Evolutionary conservation across 371 early-diverging fungal genomes (phyloP).

Genomic region (Rhizopus microsporus): DNA sequence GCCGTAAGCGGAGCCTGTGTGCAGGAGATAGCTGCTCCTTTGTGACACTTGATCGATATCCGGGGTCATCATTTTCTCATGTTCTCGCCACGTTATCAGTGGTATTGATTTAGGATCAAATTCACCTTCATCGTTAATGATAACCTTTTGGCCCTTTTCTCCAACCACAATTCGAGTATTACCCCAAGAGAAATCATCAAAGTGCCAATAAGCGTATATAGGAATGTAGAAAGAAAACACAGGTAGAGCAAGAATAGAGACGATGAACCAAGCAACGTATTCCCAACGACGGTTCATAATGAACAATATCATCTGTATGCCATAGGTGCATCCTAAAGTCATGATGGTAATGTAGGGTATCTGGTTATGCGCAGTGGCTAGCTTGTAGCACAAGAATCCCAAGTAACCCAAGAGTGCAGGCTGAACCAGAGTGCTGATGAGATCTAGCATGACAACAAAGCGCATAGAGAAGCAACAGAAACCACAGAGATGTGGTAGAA

Average conservation of each 20-base stretch:
- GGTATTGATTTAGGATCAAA: conserved; percentile 47
- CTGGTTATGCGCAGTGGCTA: conserved; percentile 28
- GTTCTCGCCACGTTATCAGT: conserved; percentile 82
- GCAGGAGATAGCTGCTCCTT: too few species aligned
- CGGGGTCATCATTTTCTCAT: conserved; percentile 46
- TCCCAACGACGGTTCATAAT: conserved; percentile 79
- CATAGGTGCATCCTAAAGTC: conserved; percentile 71
- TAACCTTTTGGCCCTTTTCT: conserved; percentile 68
- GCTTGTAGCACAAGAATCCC: conserved; percentile 62
- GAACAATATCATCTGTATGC: conserved; percentile 78
- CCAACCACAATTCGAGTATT: conserved; percentile 85
- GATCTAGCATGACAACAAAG: conserved; percentile 89
- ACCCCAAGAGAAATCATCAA: conserved; percentile 96
- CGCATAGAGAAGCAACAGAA: conserved; percentile 97
- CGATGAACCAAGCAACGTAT: conserved; percentile 93
- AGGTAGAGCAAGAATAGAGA: conserved; percentile 80
- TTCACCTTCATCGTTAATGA: conserved; percentile 40
- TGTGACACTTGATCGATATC: conserved; percentile 5
- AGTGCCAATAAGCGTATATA: conserved; percentile 89
- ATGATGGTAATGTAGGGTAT: conserved; percentile 55
- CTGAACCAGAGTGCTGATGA: conserved; percentile 85
- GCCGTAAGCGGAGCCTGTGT: too few species aligned
- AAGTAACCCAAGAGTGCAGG: conserved; percentile 87
- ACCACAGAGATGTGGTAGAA: conserved; percentile 86
- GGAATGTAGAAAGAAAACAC: conserved; percentile 79